phyloP scores from a whole-genome alignment of 768 basidiomycete genomes.

The Tylopilus intermedius region DNA sequence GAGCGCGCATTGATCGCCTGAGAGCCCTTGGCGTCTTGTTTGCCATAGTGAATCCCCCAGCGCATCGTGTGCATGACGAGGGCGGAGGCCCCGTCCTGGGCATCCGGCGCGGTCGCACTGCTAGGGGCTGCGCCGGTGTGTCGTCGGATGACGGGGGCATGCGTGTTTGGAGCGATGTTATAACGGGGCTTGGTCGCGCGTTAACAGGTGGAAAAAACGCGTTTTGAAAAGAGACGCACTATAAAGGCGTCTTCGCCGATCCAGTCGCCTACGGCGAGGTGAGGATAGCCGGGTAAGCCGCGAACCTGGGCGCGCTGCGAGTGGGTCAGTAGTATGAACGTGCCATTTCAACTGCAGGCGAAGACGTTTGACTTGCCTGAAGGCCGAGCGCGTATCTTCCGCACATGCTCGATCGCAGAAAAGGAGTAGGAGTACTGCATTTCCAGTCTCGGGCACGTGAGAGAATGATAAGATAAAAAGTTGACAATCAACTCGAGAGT shows the following conservation, averaged over 20 bases:
- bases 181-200: slow-evolving; percentile 43
- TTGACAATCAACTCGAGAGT: too few relatives aligned
- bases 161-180: slow-evolving; percentile 79
- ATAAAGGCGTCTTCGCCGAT: slow-evolving; percentile 53
- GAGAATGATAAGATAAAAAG: too few relatives aligned
- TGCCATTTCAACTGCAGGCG: too few relatives aligned
- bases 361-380: slow-evolving; percentile 27
- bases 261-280: slow-evolving; percentile 53
- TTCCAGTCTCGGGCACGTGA: neutral
- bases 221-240: slow-evolving; percentile 26
- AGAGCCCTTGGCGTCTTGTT: slow-evolving; percentile 50
- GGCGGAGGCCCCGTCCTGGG: slow-evolving; percentile 1
- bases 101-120: neutral
- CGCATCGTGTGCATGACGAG: slow-evolving; percentile 76
- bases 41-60: slow-evolving; percentile 79
- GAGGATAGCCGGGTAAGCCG: slow-evolving; percentile 38
- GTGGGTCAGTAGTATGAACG: neutral
- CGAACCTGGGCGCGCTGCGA: slow-evolving; percentile 25
- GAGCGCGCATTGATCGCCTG: slow-evolving; percentile 89
- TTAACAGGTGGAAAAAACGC: neutral
- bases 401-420: slow-evolving; percentile 43
- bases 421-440: neutral
- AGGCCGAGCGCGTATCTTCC: slow-evolving; percentile 57
- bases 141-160: slow-evolving; percentile 68
- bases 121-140: slow-evolving; percentile 17